Conservation (phyloP, 768 basidiomycete genomes). For the Tricholoma sp. region DNA sequence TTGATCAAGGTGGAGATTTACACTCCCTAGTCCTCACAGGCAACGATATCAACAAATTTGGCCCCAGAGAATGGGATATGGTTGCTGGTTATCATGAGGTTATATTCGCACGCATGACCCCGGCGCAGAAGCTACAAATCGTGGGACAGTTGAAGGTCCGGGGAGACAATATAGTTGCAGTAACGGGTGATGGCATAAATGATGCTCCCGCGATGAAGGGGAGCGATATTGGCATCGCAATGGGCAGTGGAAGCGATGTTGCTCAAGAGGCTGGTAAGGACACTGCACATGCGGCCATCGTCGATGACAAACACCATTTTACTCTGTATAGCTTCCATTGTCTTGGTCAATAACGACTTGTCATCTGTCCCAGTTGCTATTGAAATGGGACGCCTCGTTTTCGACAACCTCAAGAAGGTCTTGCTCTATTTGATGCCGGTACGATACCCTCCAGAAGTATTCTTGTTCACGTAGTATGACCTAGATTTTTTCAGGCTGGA, state of each 20-base stretch:
- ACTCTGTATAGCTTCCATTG: slow-evolving; percentile 46
- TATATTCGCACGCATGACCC: slow-evolving; percentile 60
- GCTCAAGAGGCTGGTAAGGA: slow-evolving; percentile 23
- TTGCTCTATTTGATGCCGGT: slow-evolving; percentile 45
- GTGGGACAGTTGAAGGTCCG: slow-evolving; percentile 52
- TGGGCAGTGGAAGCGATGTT: slow-evolving; percentile 49
- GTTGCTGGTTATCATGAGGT: slow-evolving; percentile 27
- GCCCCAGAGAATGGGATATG: neutral
- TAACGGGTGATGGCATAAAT: slow-evolving; percentile 66
- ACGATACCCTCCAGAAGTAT: slow-evolving; percentile 33
- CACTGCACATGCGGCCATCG: neutral
- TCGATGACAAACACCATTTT: neutral
- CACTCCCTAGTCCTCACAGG: slow-evolving; percentile 34
- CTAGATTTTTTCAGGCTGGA: slow-evolving; percentile 3
- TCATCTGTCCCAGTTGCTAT: slow-evolving; percentile 60
- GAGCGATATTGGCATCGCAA: slow-evolving; percentile 59
- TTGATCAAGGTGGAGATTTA: slow-evolving; percentile 14
- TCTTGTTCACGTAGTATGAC: neutral
- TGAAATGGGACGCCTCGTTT: slow-evolving; percentile 61
- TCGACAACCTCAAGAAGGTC: slow-evolving; percentile 59
- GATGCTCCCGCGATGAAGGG: slow-evolving; percentile 55
- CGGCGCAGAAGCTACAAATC: slow-evolving; percentile 62
- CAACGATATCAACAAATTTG: slow-evolving; percentile 13
- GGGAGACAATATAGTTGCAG: slow-evolving; percentile 46
- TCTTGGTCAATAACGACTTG: slow-evolving; percentile 63